Conservation (phyloP, 108 stramenopile genomes). For the Mediolabrus comicus region DNA sequence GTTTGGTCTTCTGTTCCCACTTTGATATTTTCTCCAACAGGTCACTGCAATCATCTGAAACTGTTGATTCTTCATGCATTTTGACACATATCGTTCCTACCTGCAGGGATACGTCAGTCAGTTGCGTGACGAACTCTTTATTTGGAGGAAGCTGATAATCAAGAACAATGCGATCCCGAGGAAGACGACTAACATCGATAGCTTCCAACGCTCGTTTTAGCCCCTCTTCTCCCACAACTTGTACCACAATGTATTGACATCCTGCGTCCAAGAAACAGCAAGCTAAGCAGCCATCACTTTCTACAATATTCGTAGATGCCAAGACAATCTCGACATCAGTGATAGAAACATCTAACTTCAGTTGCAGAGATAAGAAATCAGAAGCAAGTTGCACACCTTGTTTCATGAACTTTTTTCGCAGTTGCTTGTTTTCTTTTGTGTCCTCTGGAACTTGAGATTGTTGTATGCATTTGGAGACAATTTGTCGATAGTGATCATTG, state of each 20-base stretch:
- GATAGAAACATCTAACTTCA: conserved; percentile 71
- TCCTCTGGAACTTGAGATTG: conserved; percentile 35
- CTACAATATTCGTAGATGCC: conserved; percentile 34
- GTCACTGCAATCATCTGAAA: neutral
- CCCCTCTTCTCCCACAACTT: conserved; percentile 28
- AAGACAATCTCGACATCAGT: conserved; percentile 73
- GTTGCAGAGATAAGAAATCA: conserved; percentile 50
- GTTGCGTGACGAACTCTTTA: neutral
- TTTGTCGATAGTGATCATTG: conserved; percentile 38
- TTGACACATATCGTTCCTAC: conserved; percentile 14
- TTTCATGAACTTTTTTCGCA: conserved; percentile 80
- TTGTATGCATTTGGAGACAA: conserved; percentile 55
- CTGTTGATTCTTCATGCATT: conserved; percentile 5
- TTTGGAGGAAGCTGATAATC: conserved; percentile 37
- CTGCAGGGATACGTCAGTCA: neutral
- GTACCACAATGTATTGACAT: conserved; percentile 32
- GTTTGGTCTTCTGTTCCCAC: conserved; percentile 21
- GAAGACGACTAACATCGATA: conserved; percentile 64
- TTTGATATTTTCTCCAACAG: neutral
- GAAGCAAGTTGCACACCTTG: conserved; percentile 69
- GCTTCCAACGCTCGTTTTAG: conserved; percentile 47
- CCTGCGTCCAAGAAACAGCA: conserved; percentile 83
- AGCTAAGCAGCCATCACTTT: conserved; percentile 70
- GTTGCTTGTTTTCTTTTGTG: conserved; percentile 53
- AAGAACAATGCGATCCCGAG: conserved; percentile 64